Base-by-base conservation (phyloP, 1,139 yeast genomes). In the Cylindricascospora bacillispora region DNA sequence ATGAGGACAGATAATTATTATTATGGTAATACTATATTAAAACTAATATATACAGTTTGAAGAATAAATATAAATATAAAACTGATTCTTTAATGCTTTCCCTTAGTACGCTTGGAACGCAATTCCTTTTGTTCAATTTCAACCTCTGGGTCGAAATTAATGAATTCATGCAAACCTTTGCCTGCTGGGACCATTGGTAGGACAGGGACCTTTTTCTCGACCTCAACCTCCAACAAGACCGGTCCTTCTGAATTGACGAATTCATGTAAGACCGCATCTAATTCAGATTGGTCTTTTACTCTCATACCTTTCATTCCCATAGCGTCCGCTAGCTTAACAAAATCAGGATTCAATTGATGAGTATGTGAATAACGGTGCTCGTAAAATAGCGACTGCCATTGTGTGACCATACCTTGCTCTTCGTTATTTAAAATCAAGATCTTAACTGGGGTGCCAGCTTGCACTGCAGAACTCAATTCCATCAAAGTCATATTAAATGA, bases 321-420 rank as follows among this genome's bases (percentile, higher is more conserved):
- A 27, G 95, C 76, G 29, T 89, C 95, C 16, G 95, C 93, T 36
- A 89, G 67, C 57, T 80, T 81, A 70, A 82, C 73, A 55, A 86
- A 89, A 57, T 89, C 77, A 33, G 98, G 98, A 60, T 86, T 86
- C 42, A 71, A 57, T 63, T 89, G 98, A 63, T 89, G 97, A 13
- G 98, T 86, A 61, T 89, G 97, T 7, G 95, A 70, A 58, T 82
- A 89, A 62, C 98, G 76, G 60, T 89, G 89, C 58, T 89, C 94
- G 61, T 89, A 89, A 65, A 89, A 89, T 41, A 89, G 66, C 12
- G 95, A 80, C 64, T 89, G 98, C 98, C 98, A 89, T 62, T 89
- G 98, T 13, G 97, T 89, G 36, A 89, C 98, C 98, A 89, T 89
- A 55, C 98, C 98, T 65, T 89, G 98, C 63, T 89, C 98, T 63